phyloP scores from a whole-genome alignment of 2,329 filamentous ascomycete species.

The Sclerotinia borealis region DNA sequence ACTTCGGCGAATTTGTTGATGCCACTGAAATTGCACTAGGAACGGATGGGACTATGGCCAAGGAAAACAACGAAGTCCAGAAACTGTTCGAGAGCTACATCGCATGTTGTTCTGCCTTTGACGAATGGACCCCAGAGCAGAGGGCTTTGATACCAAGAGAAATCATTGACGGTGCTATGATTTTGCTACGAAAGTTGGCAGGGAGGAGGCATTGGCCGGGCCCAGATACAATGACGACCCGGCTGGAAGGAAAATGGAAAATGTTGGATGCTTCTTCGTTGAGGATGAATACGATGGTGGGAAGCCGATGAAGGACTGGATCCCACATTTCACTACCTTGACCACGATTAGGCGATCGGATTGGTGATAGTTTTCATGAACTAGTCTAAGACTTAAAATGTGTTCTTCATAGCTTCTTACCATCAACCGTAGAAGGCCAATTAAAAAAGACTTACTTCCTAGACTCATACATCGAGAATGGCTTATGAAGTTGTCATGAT shows the following conservation, averaged over 20 bases:
- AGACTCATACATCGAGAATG: too few species aligned
- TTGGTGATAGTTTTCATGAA: too few species aligned
- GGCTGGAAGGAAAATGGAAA: not conserved
- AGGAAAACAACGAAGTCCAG: not conserved
- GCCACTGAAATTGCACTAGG: not conserved
- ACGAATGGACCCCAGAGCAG: not conserved
- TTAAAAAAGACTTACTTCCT: too few species aligned
- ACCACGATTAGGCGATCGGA: too few species aligned
- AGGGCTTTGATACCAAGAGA: not conserved
- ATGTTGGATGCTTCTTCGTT: not conserved
- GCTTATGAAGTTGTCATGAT: too few species aligned
- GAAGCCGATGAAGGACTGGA: not conserved
- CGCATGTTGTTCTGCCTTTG: not conserved
- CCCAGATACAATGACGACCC: not conserved
- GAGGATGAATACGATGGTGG: not conserved
- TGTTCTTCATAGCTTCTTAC: too few species aligned
- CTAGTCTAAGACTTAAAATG: not conserved
- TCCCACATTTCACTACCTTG: not conserved
- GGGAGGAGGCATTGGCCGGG: not conserved
- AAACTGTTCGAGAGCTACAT: not conserved
- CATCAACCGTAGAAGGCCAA: too few species aligned
- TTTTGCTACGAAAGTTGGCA: not conserved
- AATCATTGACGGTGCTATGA: not conserved
- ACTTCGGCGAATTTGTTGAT: not conserved
- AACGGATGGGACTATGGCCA: not conserved